Base-by-base conservation (phyloP, 2,329 filamentous ascomycete genomes). In the Didymella segeticola region DNA sequence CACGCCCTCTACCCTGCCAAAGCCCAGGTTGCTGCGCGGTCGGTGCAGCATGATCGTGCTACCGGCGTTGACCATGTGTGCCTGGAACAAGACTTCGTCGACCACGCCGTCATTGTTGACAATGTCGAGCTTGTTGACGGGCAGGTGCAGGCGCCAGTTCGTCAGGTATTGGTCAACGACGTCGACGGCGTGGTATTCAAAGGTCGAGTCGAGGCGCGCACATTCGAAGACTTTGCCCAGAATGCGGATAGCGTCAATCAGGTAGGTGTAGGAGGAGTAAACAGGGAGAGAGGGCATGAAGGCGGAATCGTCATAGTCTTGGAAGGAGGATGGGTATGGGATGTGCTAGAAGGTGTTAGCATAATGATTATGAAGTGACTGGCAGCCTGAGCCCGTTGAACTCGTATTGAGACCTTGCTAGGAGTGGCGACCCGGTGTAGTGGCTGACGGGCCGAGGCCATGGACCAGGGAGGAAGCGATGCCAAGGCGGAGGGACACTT, bases 41-140 rank as follows among this genome's bases (percentile, higher is more conserved):
- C 77, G 49, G 61, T 90, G 73, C 26, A 76, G 63, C 65, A 76
- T 73, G 46, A 77, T 76, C 12, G 71, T 73, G 61, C 66, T 70
- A 20, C 74, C 74, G 5, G 55, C 59, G 26, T 69, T 80, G 65
- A 96, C 90, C 85, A 96, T 93, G 58, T 90, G 88, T 1, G 90
- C 92, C 72, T 96, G 91, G 76, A 96, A 96, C 75, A 96, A 87
- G 83, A 96, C 89, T 75, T 96, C 91, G 70, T 97, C 93, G 10
- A 93, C 80, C 47, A 54, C 30, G 17, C 86, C 82, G 26, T 90
- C 88, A 62, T 88, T 85, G 57, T 84, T 83, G 54, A 86, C 83
- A 47, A 96, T 78, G 56, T 90, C 84, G 49, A 82, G 81, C 75
- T 96, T 96, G 12, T 81, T 81, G 14, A 82, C 79, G 0, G 93